Percentiles rank a stretch among this genome's conserved stretches.
Conservation (phyloP, 148 eudicot species). For the Fagopyrum tataricum region DNA sequence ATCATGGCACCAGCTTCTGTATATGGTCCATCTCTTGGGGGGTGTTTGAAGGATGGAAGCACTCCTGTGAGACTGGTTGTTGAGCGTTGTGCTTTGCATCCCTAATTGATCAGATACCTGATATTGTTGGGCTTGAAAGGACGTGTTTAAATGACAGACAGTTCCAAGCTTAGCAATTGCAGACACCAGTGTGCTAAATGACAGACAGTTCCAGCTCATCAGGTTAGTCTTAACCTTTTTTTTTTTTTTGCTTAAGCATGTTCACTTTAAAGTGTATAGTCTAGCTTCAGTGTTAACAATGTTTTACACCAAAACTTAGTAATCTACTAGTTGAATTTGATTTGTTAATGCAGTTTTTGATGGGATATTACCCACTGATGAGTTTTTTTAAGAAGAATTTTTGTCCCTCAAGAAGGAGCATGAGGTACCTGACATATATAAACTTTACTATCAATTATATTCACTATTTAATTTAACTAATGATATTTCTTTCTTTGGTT, state of each 20-base stretch:
- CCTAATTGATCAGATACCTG: slow-evolving; percentile 88
- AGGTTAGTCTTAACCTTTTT: slow-evolving; percentile 55
- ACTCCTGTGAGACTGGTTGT: slow-evolving; percentile 89
- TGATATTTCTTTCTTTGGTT: neutral
- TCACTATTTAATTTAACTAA: neutral
- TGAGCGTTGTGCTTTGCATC: slow-evolving; percentile 96
- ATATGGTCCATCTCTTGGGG: slow-evolving; percentile 79
- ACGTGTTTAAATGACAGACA: slow-evolving; percentile 28
- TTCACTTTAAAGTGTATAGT: no score
- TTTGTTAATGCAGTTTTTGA: no score
- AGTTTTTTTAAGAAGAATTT: slow-evolving; percentile 75
- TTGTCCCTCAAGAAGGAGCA: slow-evolving; percentile 66
- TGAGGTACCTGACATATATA: slow-evolving; percentile 36
- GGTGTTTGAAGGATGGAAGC: slow-evolving; percentile 84
- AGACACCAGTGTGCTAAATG: slow-evolving; percentile 57
- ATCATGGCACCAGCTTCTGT: slow-evolving; percentile 39
- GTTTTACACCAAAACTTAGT: no score
- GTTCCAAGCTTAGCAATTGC: slow-evolving; percentile 54
- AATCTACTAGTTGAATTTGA: no score
- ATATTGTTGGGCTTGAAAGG: slow-evolving; percentile 92
- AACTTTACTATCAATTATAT: neutral
- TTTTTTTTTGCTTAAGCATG: no score
- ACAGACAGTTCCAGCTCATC: slow-evolving; percentile 93
- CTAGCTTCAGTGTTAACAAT: no score
- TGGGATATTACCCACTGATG: slow-evolving; percentile 79